Evolutionary conservation across 2,329 filamentous ascomycete genomes (phyloP).

Genomic region (Fusarium domesticum): DNA sequence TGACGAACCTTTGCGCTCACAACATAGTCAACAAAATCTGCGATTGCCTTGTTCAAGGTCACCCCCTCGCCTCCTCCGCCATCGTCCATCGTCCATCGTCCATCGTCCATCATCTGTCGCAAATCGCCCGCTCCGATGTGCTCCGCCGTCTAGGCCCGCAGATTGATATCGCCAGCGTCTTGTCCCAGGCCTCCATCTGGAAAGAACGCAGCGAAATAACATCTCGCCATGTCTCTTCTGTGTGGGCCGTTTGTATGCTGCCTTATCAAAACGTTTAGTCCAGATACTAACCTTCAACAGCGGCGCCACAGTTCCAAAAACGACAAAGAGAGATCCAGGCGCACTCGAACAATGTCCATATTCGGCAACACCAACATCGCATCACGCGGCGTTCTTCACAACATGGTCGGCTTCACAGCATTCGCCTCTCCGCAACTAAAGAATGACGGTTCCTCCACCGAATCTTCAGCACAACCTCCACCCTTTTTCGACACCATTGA

Average conservation of each 20-base stretch:
- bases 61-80: constrained; percentile 8
- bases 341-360: constrained; percentile 39
- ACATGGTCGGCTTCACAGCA: constrained; percentile 35
- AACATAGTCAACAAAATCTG: too few relatives aligned
- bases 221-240: constrained; percentile 18
- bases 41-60: constrained; percentile 6
- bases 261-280: not conserved
- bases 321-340: constrained; percentile 26
- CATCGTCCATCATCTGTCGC: constrained; percentile 2
- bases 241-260: constrained; percentile 24
- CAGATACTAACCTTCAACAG: constrained; percentile 14
- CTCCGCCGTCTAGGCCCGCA: constrained; percentile 14
- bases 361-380: constrained; percentile 37
- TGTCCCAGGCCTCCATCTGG: constrained; percentile 4
- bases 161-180: constrained; percentile 18
- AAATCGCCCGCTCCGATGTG: constrained; percentile 22
- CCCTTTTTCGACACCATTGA: constrained; percentile 38
- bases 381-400: constrained; percentile 29
- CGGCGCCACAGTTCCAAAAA: constrained; percentile 11
- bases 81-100: too few relatives aligned
- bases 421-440: constrained; percentile 26
- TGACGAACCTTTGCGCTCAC: not conserved
- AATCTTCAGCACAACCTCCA: constrained; percentile 16
- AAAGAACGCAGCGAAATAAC: constrained; percentile 1
- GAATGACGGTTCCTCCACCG: constrained; percentile 27